These are phyloP conservation scores for Boletus tomentosulus DNA, from an alignment of 768 basidiomycete genomes.

Conservation along the genomic window DNA sequence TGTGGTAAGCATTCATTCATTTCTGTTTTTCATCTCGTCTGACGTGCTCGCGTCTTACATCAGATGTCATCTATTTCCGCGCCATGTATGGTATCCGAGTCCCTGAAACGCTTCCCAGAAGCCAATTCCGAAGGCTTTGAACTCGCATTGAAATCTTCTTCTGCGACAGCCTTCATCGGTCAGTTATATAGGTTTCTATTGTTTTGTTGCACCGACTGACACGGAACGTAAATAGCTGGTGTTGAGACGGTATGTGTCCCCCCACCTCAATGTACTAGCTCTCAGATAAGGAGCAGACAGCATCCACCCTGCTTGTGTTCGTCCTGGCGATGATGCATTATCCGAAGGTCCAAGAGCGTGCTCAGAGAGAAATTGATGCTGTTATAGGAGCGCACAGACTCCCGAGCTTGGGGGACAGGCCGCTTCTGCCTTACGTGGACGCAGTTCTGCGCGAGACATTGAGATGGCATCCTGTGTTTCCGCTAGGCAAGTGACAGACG, in stretches of 20 bases:
- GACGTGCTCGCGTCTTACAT: not conserved
- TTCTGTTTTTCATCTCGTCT: not conserved
- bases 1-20: slow-evolving; percentile 11
- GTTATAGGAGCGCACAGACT: slow-evolving; percentile 27
- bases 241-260: slow-evolving; percentile 26
- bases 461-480: slow-evolving; percentile 33
- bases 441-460: slow-evolving; percentile 35
- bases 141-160: slow-evolving; percentile 27
- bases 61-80: slow-evolving; percentile 21
- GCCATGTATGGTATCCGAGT: slow-evolving; percentile 30
- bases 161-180: slow-evolving; percentile 33
- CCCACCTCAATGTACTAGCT: not conserved
- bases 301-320: slow-evolving; percentile 31
- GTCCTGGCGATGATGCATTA: slow-evolving; percentile 33
- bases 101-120: slow-evolving; percentile 18
- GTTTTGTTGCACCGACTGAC: slow-evolving; percentile 4
- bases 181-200: not conserved
- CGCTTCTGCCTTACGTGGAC: slow-evolving; percentile 29
- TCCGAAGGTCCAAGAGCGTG: slow-evolving; percentile 33
- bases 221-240: slow-evolving; percentile 15
- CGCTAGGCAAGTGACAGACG: slow-evolving; percentile 19
- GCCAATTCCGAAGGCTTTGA: slow-evolving; percentile 22
- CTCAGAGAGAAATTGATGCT: slow-evolving; percentile 33
- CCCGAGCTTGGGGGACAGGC: slow-evolving; percentile 25
- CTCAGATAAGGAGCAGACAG: slow-evolving; percentile 21